Evolutionary conservation across 2,329 filamentous ascomycete species (phyloP).

Genomic region (Triangularia verruculosa): DNA sequence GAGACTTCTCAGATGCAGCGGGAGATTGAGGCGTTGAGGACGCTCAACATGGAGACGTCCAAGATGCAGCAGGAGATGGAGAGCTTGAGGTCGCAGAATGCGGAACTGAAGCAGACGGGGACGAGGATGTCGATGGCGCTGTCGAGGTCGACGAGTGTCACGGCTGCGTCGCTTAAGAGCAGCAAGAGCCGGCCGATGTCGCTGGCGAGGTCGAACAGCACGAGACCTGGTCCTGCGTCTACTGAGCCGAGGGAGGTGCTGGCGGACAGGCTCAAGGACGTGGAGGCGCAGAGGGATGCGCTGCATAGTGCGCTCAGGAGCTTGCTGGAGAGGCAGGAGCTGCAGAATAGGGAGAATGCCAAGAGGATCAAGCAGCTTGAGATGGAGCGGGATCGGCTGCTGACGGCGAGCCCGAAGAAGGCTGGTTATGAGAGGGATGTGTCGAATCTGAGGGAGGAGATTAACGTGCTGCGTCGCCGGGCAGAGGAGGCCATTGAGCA

Average conservation of each 20-base stretch:
- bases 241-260: conserved; percentile 65
- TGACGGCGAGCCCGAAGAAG: conserved; percentile 66
- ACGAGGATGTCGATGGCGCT: conserved; percentile 45
- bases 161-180: conserved; percentile 48
- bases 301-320: conserved; percentile 83
- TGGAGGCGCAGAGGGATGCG: conserved; percentile 90
- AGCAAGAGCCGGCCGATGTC: conserved; percentile 32
- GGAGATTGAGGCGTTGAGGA: conserved; percentile 66
- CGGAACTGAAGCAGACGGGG: conserved; percentile 24
- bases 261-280: conserved; percentile 81
- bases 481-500: conserved; percentile 93
- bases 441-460: conserved; percentile 73
- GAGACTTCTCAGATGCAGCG: conserved; percentile 58
- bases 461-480: conserved; percentile 76
- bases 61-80: conserved; percentile 84
- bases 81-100: conserved; percentile 50
- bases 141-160: conserved; percentile 65
- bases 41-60: conserved; percentile 55
- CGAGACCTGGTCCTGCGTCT: conserved; percentile 39
- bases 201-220: conserved; percentile 54
- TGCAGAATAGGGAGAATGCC: conserved; percentile 77
- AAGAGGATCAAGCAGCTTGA: conserved; percentile 78
- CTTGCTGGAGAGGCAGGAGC: conserved; percentile 79
- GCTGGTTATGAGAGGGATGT: conserved; percentile 84
- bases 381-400: conserved; percentile 70